A percentile compares a stretch with the other conserved stretches of the same genome.
Evolutionary conservation across 495 filamentous ascomycete species (phyloP).

Genomic region (Lindgomyces ingoldianus): DNA sequence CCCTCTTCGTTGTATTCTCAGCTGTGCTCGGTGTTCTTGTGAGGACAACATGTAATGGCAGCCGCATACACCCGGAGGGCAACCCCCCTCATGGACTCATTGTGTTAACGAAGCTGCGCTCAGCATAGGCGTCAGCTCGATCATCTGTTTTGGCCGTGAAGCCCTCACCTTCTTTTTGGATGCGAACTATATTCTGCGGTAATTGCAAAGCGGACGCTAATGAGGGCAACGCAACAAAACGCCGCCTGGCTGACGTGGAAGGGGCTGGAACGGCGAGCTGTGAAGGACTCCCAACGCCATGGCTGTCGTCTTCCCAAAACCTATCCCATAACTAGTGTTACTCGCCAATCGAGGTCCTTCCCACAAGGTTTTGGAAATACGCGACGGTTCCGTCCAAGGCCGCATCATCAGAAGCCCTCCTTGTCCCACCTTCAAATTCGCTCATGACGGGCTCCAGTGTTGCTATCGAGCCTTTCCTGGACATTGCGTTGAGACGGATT

Average conservation of each 20-base stretch:
- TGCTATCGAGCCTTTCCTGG: constrained; percentile 10
- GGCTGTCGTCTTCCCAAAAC: constrained; percentile 20
- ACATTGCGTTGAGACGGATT: constrained; percentile 11
- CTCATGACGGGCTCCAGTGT: constrained; percentile 14
- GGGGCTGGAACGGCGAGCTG: background rate
- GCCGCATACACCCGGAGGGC: too few species aligned
- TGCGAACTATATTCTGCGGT: background rate
- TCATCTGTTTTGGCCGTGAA: too few species aligned
- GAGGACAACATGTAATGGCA: too few species aligned
- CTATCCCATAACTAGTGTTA: constrained; percentile 21
- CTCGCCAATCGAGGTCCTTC: constrained; percentile 6
- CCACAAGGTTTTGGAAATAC: constrained; percentile 16
- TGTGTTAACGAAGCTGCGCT: too few species aligned
- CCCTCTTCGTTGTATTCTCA: too few species aligned
- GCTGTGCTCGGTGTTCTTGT: too few species aligned
- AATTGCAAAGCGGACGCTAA: background rate
- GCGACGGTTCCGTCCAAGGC: constrained; percentile 18
- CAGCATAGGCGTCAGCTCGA: too few species aligned
- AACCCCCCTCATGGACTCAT: too few species aligned
- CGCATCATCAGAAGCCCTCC: constrained; percentile 15
- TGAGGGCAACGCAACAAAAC: background rate
- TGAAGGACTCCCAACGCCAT: background rate
- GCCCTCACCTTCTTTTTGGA: too few species aligned
- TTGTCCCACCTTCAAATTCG: background rate
- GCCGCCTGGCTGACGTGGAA: background rate